Evolutionary conservation across 1,139 yeast species (phyloP).

Genomic region (Lodderomyces elongisporus): DNA sequence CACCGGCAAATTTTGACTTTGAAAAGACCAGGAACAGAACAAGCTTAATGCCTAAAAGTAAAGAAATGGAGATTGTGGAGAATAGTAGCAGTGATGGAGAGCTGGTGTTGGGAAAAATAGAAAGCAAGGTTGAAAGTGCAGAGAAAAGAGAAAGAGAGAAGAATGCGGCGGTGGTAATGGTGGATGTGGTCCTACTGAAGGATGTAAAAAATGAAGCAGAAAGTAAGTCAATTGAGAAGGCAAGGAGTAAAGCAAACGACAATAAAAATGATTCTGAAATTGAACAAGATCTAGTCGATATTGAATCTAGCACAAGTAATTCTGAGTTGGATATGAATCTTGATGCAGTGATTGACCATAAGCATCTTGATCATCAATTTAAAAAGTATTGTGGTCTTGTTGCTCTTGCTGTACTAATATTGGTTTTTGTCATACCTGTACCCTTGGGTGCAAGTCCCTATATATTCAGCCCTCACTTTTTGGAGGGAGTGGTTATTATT

Average conservation of each 20-base stretch:
- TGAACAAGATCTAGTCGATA: constrained; percentile 3
- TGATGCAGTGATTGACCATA: constrained; percentile 13
- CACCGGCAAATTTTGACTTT: constrained; percentile 36
- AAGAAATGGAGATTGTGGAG: not conserved
- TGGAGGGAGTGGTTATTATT: constrained; percentile 15
- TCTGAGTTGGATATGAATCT: constrained; percentile 9
- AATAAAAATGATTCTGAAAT: not conserved
- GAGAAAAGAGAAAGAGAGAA: no score
- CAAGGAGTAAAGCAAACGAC: not conserved
- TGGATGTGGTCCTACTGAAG: no score
- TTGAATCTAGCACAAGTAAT: constrained; percentile 1
- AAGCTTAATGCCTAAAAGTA: constrained; percentile 16
- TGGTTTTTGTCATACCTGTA: constrained; percentile 17
- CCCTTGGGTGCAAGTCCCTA: constrained; percentile 15
- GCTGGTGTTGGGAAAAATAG: no score
- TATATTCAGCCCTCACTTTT: constrained; percentile 16
- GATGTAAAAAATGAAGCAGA: not conserved
- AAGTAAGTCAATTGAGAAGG: not conserved
- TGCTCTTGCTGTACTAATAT: constrained; percentile 12
- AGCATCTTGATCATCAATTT: constrained; percentile 16
- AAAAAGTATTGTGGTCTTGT: constrained; percentile 17
- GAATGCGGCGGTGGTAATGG: no score
- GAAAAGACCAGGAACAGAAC: constrained; percentile 29
- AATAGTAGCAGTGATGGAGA: not conserved
- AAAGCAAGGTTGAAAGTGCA: no score